Evolutionary conservation across 1,139 yeast genomes (phyloP).

Genomic region (Kurtzmaniella quercitrusa): DNA sequence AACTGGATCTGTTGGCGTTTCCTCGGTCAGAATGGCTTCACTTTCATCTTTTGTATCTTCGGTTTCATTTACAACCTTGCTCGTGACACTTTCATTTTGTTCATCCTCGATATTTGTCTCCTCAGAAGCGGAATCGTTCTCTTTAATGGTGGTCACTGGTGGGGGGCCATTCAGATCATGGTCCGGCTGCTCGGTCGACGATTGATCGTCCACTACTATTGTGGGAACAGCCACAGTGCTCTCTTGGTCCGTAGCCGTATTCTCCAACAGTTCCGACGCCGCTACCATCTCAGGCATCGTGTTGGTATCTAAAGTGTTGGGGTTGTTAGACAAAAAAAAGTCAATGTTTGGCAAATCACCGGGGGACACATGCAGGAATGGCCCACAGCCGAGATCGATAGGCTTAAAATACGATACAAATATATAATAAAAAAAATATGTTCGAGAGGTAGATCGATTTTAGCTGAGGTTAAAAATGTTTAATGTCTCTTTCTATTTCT

Average conservation of each 20-base stretch:
- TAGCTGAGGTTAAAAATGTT: too few relatives aligned
- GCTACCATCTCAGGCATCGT: constrained; percentile 3
- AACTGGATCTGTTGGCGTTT: background rate
- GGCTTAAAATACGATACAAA: too few relatives aligned
- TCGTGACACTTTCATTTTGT: background rate
- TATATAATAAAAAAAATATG: too few relatives aligned
- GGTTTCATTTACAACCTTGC: background rate
- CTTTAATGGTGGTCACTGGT: background rate
- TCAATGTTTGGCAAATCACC: background rate
- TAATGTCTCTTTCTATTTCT: too few relatives aligned
- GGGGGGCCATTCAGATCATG: background rate
- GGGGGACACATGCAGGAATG: background rate
- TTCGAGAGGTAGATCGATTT: too few relatives aligned
- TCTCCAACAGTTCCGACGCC: constrained; percentile 2
- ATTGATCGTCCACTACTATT: constrained; percentile 5
- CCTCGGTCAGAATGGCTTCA: background rate
- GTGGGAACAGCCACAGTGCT: constrained; percentile 2
- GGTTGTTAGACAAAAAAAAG: background rate
- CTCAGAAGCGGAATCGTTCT: constrained; percentile 6
- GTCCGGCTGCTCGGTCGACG: background rate
- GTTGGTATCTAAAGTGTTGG: background rate
- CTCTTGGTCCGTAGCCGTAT: background rate
- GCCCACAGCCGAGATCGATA: background rate
- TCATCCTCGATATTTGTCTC: background rate
- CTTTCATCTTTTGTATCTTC: background rate